Base-by-base conservation (phyloP, 2,329 filamentous ascomycete genomes). In the Hirsutella minnesotensis region DNA sequence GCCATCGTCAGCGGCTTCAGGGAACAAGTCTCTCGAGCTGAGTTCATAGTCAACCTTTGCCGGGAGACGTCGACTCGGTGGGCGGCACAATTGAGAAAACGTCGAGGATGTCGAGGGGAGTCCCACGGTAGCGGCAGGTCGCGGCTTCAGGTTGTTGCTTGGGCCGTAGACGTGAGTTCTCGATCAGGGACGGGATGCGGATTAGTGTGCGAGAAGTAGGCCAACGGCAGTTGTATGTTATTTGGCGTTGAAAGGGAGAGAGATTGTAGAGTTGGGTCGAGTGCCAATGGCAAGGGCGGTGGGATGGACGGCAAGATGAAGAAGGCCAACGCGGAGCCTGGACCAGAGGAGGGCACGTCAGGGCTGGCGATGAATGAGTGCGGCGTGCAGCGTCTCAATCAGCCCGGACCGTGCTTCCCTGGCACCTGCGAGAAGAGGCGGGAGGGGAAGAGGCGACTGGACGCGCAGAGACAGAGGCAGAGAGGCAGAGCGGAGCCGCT, bases 1-100 rank as follows among this genome's bases (percentile, higher is more conserved):
- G 44, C 44, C 41, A 41, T 46, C 13, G 21, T 44, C 29, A 27
- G 35, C 36, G 38, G 41, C 38, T 38, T 38, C 38, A 31, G 39
- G 37, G 31, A 15, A 33, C 43, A 31, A 21, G 20, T n/a, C 19
- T 40, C 41, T 38, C 34, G 38, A 21, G 31, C 16, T 31, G 29
- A 19, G 35, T 21, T 41, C 44, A 46, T 46, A 45, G 44, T 42
- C n/a, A 19, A 34, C 19, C 16, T 18, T 3, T n/a, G n/a, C n/a
- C 13, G 33, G 31, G 21, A 29, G 35, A 8, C 33, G 33, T 35
- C 33, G 16, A 35, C 13, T 9, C 33, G 33, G 9, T n/a, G 15
- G 33, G 33, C 33, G 33, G 33, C 33, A 16, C 9, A 5, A 13
- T 16, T 9, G 15, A 4, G 16, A 16, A 35, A n/a, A 2, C 8